phyloP scores from a whole-genome alignment of 441 rosid species.

The Populus hybrid region DNA sequence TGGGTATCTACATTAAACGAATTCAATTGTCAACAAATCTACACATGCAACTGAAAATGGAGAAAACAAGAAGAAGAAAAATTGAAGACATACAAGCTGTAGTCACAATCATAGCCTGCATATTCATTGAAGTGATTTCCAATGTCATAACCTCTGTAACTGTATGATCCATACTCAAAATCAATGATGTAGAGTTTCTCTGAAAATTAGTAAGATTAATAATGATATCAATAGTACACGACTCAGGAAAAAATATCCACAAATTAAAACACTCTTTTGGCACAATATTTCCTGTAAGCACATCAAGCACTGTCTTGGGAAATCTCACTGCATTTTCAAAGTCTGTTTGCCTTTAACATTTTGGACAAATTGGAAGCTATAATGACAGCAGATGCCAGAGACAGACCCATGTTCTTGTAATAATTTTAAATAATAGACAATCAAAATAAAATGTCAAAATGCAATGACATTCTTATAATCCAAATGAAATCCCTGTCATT shows the following conservation, averaged over 20 bases:
- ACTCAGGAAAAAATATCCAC: conserved; percentile 8
- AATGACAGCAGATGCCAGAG: neutral
- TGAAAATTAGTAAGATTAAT: conserved; percentile 33
- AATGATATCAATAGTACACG: conserved; percentile 22
- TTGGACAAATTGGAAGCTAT: neutral
- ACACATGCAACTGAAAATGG: neutral
- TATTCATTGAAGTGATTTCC: conserved; percentile 98
- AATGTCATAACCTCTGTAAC: conserved; percentile 89
- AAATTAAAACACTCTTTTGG: conserved; percentile 1
- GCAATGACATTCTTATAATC: neutral
- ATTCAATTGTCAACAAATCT: conserved; percentile 13
- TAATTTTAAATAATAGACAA: neutral
- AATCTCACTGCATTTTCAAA: neutral
- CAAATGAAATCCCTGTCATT: neutral
- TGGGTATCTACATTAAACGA: conserved; percentile 59
- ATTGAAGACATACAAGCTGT: conserved; percentile 56
- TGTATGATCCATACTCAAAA: conserved; percentile 98
- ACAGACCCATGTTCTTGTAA: neutral
- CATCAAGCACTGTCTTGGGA: conserved; percentile 11
- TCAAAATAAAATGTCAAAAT: neutral
- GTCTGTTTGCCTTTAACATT: neutral
- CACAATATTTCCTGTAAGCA: conserved; percentile 2
- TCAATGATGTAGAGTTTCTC: conserved; percentile 90
- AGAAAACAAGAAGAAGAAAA: conserved; percentile 8
- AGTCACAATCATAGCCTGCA: conserved; percentile 96